Conservation (phyloP, 1,284 basidiomycete species). For the Neonothopanus nambi region DNA sequence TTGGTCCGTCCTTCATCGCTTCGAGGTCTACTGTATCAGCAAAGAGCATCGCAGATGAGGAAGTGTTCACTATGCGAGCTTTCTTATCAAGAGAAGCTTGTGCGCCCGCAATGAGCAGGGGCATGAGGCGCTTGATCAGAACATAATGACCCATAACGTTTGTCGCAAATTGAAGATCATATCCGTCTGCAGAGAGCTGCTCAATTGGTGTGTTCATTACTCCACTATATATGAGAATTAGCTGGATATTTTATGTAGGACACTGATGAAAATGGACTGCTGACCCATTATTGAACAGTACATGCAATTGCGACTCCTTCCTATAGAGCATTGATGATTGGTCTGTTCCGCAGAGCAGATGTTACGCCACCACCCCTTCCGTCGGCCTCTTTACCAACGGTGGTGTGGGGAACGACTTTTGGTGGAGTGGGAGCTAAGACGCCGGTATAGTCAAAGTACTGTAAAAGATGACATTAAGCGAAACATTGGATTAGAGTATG, state of each 20-base stretch:
- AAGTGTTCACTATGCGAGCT: constrained; percentile 15
- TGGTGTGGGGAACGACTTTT: constrained; percentile 35
- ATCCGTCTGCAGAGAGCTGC: constrained; percentile 52
- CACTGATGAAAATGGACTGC: background rate
- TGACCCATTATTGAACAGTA: constrained; percentile 6
- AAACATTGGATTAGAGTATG: too few species aligned
- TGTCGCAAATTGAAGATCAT: constrained; percentile 65
- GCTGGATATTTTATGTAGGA: background rate
- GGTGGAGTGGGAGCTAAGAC: constrained; percentile 38
- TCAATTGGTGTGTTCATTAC: constrained; percentile 52
- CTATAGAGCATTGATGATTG: too few species aligned
- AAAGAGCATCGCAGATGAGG: constrained; percentile 17
- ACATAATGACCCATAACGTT: constrained; percentile 51
- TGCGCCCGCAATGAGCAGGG: constrained; percentile 35
- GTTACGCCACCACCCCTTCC: constrained; percentile 43
- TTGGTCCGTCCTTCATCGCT: constrained; percentile 12
- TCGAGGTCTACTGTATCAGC: constrained; percentile 14
- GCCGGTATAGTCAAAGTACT: constrained; percentile 53
- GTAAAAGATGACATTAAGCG: constrained; percentile 8
- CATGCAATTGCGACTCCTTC: too few species aligned
- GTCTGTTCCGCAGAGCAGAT: too few species aligned
- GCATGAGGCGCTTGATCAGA: constrained; percentile 45
- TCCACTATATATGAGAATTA: constrained; percentile 38
- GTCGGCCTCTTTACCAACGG: constrained; percentile 42
- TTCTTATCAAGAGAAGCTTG: constrained; percentile 21